Conservation (phyloP, 805 yeast genomes). For the Sugiyamaella qingdaonensis region DNA sequence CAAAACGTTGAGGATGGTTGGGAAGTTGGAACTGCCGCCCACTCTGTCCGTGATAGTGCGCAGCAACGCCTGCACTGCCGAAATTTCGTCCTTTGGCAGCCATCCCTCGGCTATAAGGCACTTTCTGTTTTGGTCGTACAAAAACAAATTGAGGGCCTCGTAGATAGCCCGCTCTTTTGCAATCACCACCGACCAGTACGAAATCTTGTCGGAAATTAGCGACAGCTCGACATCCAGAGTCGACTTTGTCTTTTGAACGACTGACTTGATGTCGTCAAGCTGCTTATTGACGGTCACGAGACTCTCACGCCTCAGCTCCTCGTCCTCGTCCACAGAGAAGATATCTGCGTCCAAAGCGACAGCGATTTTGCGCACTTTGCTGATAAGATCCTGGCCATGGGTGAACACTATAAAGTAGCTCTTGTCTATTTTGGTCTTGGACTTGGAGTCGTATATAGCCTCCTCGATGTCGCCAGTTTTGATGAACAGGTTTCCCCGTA, state of each 20-base stretch:
- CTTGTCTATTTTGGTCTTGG: constrained; percentile 58
- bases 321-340: constrained; percentile 54
- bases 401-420: constrained; percentile 85
- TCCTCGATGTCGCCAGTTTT: constrained; percentile 69
- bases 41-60: constrained; percentile 55
- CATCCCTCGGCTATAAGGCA: constrained; percentile 95
- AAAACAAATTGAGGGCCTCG: constrained; percentile 70
- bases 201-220: constrained; percentile 69
- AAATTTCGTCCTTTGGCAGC: constrained; percentile 80
- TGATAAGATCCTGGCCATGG: constrained; percentile 74
- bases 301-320: constrained; percentile 36
- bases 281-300: constrained; percentile 42
- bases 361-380: constrained; percentile 74
- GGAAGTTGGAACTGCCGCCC: constrained; percentile 35
- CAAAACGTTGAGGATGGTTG: constrained; percentile 51
- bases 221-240: constrained; percentile 74
- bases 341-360: constrained; percentile 86
- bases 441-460: constrained; percentile 57
- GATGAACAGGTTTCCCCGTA: constrained; percentile 86
- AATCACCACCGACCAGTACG: constrained; percentile 64
- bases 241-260: constrained; percentile 58
- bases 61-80: constrained; percentile 59
- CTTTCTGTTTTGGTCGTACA: constrained; percentile 77
- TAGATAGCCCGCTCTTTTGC: constrained; percentile 82
- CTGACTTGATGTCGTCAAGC: constrained; percentile 54